Evolutionary conservation across 805 yeast genomes (phyloP).

Genomic region (Cyberlindnera suaveolens): DNA sequence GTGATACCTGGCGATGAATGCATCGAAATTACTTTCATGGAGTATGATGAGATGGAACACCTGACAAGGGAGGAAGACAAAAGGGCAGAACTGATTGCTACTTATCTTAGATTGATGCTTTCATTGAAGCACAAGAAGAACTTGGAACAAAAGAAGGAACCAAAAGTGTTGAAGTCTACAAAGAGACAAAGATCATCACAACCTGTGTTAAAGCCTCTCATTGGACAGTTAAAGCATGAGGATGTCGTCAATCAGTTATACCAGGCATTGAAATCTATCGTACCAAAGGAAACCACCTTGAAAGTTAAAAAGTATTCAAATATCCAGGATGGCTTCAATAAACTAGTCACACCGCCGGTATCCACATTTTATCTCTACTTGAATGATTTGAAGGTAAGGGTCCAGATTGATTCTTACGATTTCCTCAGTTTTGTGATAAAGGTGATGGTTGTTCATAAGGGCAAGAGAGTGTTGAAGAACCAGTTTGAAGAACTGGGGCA

Average conservation of each 20-base stretch:
- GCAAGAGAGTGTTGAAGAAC: slow-evolving; percentile 37
- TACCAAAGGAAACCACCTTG: slow-evolving; percentile 10
- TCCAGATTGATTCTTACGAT: slow-evolving; percentile 18
- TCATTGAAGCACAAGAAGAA: slow-evolving; percentile 35
- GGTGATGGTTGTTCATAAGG: slow-evolving; percentile 12
- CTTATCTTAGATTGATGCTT: slow-evolving; percentile 28
- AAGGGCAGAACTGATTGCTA: slow-evolving; percentile 30
- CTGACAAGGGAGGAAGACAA: slow-evolving; percentile 31
- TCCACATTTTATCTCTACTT: slow-evolving; percentile 28
- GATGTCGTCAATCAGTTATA: slow-evolving; percentile 23
- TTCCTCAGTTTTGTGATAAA: slow-evolving; percentile 17
- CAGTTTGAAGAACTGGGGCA: slow-evolving; percentile 45
- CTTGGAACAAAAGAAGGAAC: slow-evolving; percentile 21
- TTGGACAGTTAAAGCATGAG: slow-evolving; percentile 56
- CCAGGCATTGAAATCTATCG: slow-evolving; percentile 10
- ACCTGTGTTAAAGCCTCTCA: slow-evolving; percentile 46
- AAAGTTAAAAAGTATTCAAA: slow-evolving; percentile 16
- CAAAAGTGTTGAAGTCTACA: slow-evolving; percentile 10
- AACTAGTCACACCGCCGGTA: slow-evolving; percentile 18
- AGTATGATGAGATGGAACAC: slow-evolving; percentile 29
- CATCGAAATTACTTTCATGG: slow-evolving; percentile 65
- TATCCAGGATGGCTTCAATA: slow-evolving; percentile 15
- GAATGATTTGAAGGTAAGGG: slow-evolving; percentile 5
- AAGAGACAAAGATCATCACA: slow-evolving; percentile 18
- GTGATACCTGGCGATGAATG: slow-evolving; percentile 56